Base-by-base conservation (phyloP, 2,329 filamentous ascomycete species). In the Beauveria medogensis region DNA sequence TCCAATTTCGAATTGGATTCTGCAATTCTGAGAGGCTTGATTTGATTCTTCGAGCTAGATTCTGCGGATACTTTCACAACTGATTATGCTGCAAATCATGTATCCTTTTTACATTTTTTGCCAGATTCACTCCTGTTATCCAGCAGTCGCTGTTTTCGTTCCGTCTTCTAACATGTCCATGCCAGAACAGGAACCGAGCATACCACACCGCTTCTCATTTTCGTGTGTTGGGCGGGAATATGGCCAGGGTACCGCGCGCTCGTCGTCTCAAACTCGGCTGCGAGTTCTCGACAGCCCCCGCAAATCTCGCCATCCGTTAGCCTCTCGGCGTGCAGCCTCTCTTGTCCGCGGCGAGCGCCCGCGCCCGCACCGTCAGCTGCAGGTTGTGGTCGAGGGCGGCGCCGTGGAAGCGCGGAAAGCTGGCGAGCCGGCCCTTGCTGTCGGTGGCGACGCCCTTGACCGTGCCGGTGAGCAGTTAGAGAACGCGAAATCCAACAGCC, bases 321-420 rank as follows among this genome's bases (percentile, higher is more conserved):
- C 1, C 76, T 72, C 40, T 74, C 63, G 62, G 76, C 0, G 84
- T 88, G 68, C 78, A 81, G 0, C 79, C 78, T 30, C 9, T 30
- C 73, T 88, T 90, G 66, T 78, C 76, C 65, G 75, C 69, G 1
- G 88, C 87, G 43, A 91, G 68, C 26, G 74, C 74, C 68, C 84
- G 74, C 14, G 91, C 72, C 61, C 83, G 76, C 22, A 2, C 22
- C 22, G 22, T 22, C 22, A 3, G 22, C 22, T 3, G 22, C 22
- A 22, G 22, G 22, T 3, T 22, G 22, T 22, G 22, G 22, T 22
- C 22, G 22, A 22, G 22, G 22, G 22, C 22, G 22, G 22, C 7
- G 77, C 65, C 10, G 86, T 83, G 79, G 73, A 90, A 90, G 24
- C 86, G 79, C 1, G 87, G 86, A 24, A 78, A 66, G 1, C n/a